Conservation (phyloP, 306 rosid species). For the Acacia acuminata region DNA sequence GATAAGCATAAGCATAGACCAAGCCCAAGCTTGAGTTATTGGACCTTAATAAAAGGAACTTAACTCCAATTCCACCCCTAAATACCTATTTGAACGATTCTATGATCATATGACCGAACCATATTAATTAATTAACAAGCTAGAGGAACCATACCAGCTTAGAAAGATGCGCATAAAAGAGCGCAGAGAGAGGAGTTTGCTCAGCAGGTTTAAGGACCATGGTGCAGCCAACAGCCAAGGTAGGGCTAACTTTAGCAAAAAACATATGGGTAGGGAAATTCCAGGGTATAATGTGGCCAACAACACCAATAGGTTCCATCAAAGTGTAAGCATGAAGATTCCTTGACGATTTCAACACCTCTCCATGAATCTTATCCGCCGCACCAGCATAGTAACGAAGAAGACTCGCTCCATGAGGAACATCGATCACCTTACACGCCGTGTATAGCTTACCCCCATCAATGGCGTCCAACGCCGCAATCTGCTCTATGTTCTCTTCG, state of each 20-base stretch:
- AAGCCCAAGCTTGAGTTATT: neutral
- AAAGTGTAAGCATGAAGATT: constrained; percentile 63
- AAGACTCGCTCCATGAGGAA: constrained; percentile 49
- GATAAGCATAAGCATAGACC: neutral
- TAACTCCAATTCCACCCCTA: neutral
- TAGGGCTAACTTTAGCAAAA: constrained; percentile 59
- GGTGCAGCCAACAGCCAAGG: constrained; percentile 93
- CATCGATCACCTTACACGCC: constrained; percentile 50
- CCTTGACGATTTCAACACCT: constrained; percentile 65
- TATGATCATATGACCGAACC: neutral
- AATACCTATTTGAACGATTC: neutral
- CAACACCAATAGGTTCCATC: constrained; percentile 79
- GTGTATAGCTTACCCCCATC: constrained; percentile 70
- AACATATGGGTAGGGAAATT: constrained; percentile 66
- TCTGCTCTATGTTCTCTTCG: constrained; percentile 62
- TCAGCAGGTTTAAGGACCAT: constrained; percentile 85
- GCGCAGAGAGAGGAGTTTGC: constrained; percentile 83
- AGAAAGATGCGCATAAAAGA: constrained; percentile 79
- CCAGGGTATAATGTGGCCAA: constrained; percentile 89
- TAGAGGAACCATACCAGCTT: constrained; percentile 53
- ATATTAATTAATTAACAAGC: neutral
- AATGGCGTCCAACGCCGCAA: constrained; percentile 70
- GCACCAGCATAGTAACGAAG: constrained; percentile 93
- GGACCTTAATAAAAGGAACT: neutral
- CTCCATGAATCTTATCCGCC: constrained; percentile 85